Base-by-base conservation (phyloP, 768 basidiomycete species). In the Pulveroboletus sp. region DNA sequence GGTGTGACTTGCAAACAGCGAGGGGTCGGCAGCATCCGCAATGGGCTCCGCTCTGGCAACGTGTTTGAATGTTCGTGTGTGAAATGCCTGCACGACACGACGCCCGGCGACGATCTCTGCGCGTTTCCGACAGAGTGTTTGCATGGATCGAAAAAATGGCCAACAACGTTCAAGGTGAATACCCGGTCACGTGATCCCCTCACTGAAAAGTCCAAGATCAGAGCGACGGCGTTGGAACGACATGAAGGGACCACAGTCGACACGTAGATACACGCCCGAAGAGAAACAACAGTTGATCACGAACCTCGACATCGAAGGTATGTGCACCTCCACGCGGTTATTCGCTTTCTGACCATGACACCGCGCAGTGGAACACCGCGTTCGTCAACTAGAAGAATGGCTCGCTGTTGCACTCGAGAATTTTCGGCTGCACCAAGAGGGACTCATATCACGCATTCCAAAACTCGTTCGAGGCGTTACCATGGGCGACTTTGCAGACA, bases 281-380 rank as follows among this genome's bases (percentile, higher is more conserved):
- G 86, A 90, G 69, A 90, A 89, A 54, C 72, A 78, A 23, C 85
- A 89, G 54, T 76, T 90, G 2, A 70, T 90, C 34, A 77, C 78
- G 39, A 91, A 91, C 65, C 76, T 91, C 43, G 86, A 89, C 55
- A 80, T 90, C 53, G 89, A 91, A 79, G 85, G 87, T 86, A 56
- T 12, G 68, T 3, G 59, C 43, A 12, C 35, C 20, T n/a, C n/a
- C n/a, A n/a, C n/a, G n/a, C n/a, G n/a, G n/a, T n/a, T n/a, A n/a
- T n/a, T n/a, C 27, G 27, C 11, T 26, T 2, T 27, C 29, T 35
- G 9, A 29, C 39, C 36, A 2, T 23, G 36, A 35, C 31, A 23
- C 50, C 45, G 17, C 32, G 43, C 63, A 89, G 88, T 89, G 57
- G 77, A 83, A 48, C 87, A 90, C 68, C 80, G 86, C 38, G 80